phyloP scores from a whole-genome alignment of 2,329 filamentous ascomycete genomes.

The Colletotrichum tabaci region DNA sequence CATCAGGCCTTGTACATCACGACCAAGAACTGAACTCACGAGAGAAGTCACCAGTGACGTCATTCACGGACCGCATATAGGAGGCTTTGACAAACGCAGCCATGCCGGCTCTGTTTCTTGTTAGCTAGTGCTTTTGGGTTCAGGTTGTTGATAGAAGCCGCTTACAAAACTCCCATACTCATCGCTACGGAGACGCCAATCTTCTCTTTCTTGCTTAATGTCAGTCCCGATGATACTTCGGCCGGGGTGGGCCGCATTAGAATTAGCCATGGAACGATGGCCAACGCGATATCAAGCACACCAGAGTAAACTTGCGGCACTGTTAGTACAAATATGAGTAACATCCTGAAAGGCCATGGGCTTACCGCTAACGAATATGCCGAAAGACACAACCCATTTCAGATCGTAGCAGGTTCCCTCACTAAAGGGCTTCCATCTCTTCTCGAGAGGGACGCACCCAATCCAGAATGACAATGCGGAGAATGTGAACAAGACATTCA shows the following conservation, averaged over 20 bases:
- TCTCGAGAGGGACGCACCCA: slow-evolving; percentile 43
- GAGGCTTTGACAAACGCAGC: slow-evolving; percentile 43
- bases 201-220: slow-evolving; percentile 51
- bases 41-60: slow-evolving; percentile 33
- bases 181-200: slow-evolving; percentile 53
- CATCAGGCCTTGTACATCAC: not conserved
- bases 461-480: slow-evolving; percentile 45
- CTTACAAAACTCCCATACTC: slow-evolving; percentile 48
- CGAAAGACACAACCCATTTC: slow-evolving; percentile 34
- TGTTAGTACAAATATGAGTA: not conserved
- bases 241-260: slow-evolving; percentile 49
- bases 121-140: not conserved
- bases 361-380: slow-evolving; percentile 39
- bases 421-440: slow-evolving; percentile 42
- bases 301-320: slow-evolving; percentile 46
- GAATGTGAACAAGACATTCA: slow-evolving; percentile 47
- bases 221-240: slow-evolving; percentile 35
- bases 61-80: slow-evolving; percentile 37
- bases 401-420: slow-evolving; percentile 37
- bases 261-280: slow-evolving; percentile 54
- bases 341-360: not conserved
- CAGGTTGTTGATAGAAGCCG: not conserved
- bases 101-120: slow-evolving; percentile 36
- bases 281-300: slow-evolving; percentile 55
- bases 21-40: slow-evolving; percentile 2